A percentile compares a stretch with the other conserved stretches of the same genome.
Conservation (phyloP, 2,329 filamentous ascomycete species). For the Colletotrichum noveboracense region DNA sequence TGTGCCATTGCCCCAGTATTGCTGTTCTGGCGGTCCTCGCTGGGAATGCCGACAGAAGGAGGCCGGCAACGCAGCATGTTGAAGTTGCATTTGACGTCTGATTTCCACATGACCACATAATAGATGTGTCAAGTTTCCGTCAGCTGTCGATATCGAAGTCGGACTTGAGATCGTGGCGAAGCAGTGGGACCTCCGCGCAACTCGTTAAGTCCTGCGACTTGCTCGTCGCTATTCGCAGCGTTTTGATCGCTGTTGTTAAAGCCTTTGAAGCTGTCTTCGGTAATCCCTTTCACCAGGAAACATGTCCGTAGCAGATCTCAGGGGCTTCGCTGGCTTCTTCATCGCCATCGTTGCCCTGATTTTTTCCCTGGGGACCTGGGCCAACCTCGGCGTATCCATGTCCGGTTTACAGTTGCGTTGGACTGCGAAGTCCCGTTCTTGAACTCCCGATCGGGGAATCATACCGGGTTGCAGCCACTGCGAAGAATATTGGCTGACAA, state of each 20-base stretch:
- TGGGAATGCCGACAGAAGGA: not conserved
- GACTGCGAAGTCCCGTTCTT: not conserved
- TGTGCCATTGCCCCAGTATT: too few relatives aligned
- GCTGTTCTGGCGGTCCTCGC: too few relatives aligned
- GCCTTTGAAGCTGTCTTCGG: not conserved
- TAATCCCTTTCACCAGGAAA: not conserved
- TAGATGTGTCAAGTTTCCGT: not conserved
- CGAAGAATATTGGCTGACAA: not conserved
- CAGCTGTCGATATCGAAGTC: not conserved
- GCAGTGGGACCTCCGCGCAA: rapidly evolving
- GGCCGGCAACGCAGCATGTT: not conserved
- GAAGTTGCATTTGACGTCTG: too few relatives aligned
- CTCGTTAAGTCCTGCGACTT: not conserved
- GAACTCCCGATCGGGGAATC: not conserved
- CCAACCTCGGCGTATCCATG: not conserved
- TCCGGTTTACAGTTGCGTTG: not conserved
- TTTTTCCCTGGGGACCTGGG: rapidly evolving
- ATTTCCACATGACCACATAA: too few relatives aligned
- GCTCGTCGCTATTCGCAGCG: not conserved
- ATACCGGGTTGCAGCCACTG: not conserved
- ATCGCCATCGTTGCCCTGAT: not conserved
- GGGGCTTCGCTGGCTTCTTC: not conserved
- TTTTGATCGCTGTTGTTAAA: not conserved
- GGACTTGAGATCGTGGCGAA: not conserved
- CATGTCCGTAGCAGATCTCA: not conserved